These are phyloP conservation scores for Globisporangium heterothallicum DNA, from an alignment of 352 stramenopile species.

Conservation along the genomic window DNA sequence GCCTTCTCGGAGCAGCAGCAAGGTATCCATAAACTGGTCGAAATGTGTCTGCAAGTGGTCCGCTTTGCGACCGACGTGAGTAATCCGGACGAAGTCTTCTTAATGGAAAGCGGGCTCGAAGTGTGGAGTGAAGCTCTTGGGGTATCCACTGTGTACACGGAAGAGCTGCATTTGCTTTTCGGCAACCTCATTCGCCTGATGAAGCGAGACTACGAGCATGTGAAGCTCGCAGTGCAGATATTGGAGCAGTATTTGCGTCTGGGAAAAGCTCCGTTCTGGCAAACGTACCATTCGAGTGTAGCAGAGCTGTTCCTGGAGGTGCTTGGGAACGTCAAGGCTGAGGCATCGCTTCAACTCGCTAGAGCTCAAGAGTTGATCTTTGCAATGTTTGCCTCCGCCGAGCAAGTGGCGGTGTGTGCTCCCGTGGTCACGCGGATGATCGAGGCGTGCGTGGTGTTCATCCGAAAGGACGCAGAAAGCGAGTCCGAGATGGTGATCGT, in stretches of 20 bases:
- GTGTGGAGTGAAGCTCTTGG: conserved; percentile 60
- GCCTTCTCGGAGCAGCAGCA: not conserved
- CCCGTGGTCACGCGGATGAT: conserved; percentile 41
- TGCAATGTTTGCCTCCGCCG: conserved; percentile 19
- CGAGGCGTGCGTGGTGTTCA: conserved; percentile 38
- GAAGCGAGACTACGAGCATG: conserved; percentile 77
- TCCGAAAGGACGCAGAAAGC: conserved; percentile 24
- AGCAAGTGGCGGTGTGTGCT: conserved; percentile 31
- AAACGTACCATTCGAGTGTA: conserved; percentile 46
- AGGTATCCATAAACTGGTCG: conserved; percentile 37
- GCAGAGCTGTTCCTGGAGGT: conserved; percentile 35
- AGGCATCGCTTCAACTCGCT: conserved; percentile 57
- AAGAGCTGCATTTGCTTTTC: conserved; percentile 67
- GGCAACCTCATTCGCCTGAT: conserved; percentile 55
- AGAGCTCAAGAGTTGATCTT: conserved; percentile 39
- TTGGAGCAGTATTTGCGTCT: conserved; percentile 62
- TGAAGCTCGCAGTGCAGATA: conserved; percentile 49
- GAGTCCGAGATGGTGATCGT: conserved; percentile 61
- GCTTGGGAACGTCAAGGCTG: conserved; percentile 64
- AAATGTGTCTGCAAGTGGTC: conserved; percentile 71
- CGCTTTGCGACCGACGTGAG: conserved; percentile 65
- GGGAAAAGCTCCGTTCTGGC: conserved; percentile 58
- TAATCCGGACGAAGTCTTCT: conserved; percentile 79
- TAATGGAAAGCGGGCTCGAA: conserved; percentile 80
- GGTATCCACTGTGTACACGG: conserved; percentile 46